Base-by-base conservation (phyloP, 352 stramenopile species). In the Phytophthora multivora region DNA sequence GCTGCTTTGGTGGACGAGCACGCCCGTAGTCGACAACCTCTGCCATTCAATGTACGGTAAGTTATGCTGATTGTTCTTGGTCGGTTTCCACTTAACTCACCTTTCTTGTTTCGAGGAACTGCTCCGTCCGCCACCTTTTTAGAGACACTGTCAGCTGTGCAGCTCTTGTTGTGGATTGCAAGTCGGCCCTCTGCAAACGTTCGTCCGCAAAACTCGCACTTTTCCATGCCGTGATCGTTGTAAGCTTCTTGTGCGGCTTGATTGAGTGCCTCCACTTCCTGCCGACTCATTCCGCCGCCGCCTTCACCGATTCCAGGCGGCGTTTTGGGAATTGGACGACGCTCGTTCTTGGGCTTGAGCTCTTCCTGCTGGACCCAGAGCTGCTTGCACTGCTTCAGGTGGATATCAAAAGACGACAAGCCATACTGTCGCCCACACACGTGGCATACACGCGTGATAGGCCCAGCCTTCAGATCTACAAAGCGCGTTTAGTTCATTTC, bases 361-460 rank as follows among this genome's bases (percentile, higher is more conserved):
- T 91, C 83, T 64, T 93, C 85, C 69, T 89, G 79, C 6, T 83
- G 66, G 38, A 91, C 65, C 68, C 83, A 93, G 2, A 93, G 59
- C 43, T 91, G 89, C 61, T 93, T 93, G 75, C 85, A 93, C 40
- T 93, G 85, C 65, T 91, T 91, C 33, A 93, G 61, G 46, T 93
- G 85, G 51, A 93, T 93, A 8, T 93, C 83, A 52, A 92, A 92
- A 12, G 85, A 92, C 11, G 83, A 91, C 19, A 91, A 67, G 0
- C 83, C 85, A 47, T 93, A 93, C 36, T 93, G 83, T 0, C 85
- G 78, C 3, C 85, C 85, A 36, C 85, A 93, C 1, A 93, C 85
- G 49, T 93, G 83, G 51, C 85, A 93, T 21, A 91, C 63, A n/a
- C 83, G 82, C 6, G 84, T 91, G 45, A 91, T 65, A 18, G 83